phyloP scores from a whole-genome alignment of 257 asterid genomes.

The Coffea eugenioides region DNA sequence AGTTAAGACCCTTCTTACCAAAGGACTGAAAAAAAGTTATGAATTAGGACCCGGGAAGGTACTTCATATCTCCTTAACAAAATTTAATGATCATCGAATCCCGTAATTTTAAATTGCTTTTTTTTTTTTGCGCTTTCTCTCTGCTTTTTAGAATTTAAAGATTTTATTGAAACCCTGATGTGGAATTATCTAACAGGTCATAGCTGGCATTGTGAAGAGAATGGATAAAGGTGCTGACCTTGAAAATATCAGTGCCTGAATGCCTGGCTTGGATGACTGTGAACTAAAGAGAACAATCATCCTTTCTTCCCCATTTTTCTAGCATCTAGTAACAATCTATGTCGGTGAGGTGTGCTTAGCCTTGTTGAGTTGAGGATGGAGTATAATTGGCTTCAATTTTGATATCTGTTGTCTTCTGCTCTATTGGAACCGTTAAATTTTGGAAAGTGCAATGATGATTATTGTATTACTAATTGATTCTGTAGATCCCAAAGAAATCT shows the following conservation, averaged over 20 bases:
- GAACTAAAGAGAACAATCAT: not conserved
- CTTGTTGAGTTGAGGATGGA: not conserved
- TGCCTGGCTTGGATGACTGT: not conserved
- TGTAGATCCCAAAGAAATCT: too few relatives aligned
- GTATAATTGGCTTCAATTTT: not conserved
- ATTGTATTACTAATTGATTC: not conserved
- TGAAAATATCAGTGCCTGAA: slow-evolving; percentile 68
- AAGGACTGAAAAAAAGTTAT: slow-evolving; percentile 45
- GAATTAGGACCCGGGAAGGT: slow-evolving; percentile 96
- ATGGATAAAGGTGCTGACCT: slow-evolving; percentile 77
- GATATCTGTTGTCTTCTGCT: not conserved
- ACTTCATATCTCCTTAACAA: not conserved
- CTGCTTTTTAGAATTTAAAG: not conserved
- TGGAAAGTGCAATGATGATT: too few relatives aligned
- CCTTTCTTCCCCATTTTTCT: not conserved
- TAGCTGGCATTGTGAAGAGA: slow-evolving; percentile 86
- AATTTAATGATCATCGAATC: not conserved
- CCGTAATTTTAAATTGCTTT: not conserved
- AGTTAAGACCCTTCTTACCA: slow-evolving; percentile 34
- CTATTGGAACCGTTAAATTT: not conserved
- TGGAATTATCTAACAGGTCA: slow-evolving; percentile 48
- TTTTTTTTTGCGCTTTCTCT: too few relatives aligned
- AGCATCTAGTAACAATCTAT: not conserved
- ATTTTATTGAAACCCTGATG: not conserved
- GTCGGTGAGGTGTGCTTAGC: not conserved